Base-by-base conservation (phyloP, 1,284 basidiomycete genomes). In the Rhodotorula sp. region DNA sequence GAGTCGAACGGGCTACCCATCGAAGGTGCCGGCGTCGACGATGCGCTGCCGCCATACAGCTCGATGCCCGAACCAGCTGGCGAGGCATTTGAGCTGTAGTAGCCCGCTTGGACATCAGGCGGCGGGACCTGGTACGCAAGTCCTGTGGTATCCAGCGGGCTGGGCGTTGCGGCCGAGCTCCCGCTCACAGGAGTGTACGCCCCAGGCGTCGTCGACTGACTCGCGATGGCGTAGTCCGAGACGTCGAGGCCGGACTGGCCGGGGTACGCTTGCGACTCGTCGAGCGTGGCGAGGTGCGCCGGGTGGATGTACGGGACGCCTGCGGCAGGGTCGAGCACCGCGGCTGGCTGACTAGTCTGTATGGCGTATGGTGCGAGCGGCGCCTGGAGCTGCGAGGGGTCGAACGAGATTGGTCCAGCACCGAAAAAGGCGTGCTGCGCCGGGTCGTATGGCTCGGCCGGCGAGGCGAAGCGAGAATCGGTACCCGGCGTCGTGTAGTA, bases 391-490 rank as follows among this genome's bases (percentile, higher is more conserved):
- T 54, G 53, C 27, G 25, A 14, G 5, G 53, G 53, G 42, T 53
- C 46, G 45, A 50, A 63, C 14, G 48, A 56, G 49, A 70, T 60
- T 44, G 54, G 55, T 5, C 46, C 53, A 10, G 53, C 60, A 21
- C 41, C 52, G 41, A 64, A 46, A 45, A 66, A 57, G 8, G 34
- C 17, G 44, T 66, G 65, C 55, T 64, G 27, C 16, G 63, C 23
- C 10, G 65, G 12, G 14, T 71, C 69, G 57, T 44, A 27, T 2
- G 21, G 13, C 19, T 71, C 69, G 55, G 41, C 45, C 13, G 69
- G 69, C 16, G 69, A 66, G 13, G 61, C 56, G 50, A 60, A 64
- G 27, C 65, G 23, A 44, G 69, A 71, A 21, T 66, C 69, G 52
- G 44, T 34, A 21, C 63, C 48, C 7, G 67, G 61, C 16, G 56